Base-by-base conservation (phyloP, 371 early-diverging fungal genomes). In the Mucor ambiguus region DNA sequence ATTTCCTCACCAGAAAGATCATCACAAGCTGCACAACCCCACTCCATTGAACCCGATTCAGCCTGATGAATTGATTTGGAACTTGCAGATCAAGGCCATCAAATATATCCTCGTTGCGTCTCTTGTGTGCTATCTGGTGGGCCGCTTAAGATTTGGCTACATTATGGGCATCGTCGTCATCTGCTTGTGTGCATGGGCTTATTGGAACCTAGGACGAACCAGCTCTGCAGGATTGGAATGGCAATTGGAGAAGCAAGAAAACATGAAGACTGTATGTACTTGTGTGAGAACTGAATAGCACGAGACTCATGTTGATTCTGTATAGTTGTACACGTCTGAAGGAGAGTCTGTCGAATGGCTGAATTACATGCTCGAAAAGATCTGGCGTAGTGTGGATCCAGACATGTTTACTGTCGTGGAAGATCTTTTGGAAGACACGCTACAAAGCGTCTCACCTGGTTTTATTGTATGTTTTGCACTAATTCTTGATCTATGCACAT, bases 281-380 rank as follows among this genome's bases (percentile, higher is more conserved):
- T 6, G 5, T 26, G 14, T 30, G 35, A 58, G 10, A 11, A 26
- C 9, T 8, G 33, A 7, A 33, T 37, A 29, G 16, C n/a, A 9
- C 26, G 5, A 24, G 0, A n/a, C 61, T 26, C 9, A 18, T 46
- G 20, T 0, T 44, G 26, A 10, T 30, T 57, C 9, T 41, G 14
- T 11, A 41, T 69, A 79, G 81, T 43, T 80, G 3, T 81, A 81
- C 33, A 78, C 73, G 29, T 73, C 77, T 6, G 78, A 78, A 61
- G 78, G 78, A 24, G 81, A 81, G 46, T 71, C 77, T 14, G 78
- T 81, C 2, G 78, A 81, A 71, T 81, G 81, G 81, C 69, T 81
- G 33, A 81, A 81, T 37, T 81, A 66, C 28, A 76, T 75, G 60
- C 16, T 78, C 0, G 78, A 81, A 56, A 81, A 78, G 46, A 66